phyloP scores from a whole-genome alignment of 2,329 filamentous ascomycete species.

The Ophiocordyceps sinensis region DNA sequence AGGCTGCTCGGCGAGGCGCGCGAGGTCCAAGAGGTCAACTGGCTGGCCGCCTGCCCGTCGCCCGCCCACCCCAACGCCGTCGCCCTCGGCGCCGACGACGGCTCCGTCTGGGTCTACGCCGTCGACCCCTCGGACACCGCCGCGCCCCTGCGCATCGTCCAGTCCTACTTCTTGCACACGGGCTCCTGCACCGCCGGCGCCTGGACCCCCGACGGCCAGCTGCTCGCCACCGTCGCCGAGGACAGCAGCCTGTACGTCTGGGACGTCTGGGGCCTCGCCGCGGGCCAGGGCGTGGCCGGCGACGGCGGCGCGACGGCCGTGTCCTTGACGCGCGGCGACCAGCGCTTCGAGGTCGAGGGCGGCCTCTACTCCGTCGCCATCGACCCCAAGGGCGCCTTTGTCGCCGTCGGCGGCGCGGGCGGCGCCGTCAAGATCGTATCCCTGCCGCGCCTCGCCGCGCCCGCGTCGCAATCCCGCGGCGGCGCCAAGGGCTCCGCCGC shows the following conservation, averaged over 20 bases:
- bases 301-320: conserved; percentile 53
- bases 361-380: conserved; percentile 81
- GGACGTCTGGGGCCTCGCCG: conserved; percentile 75
- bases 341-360: conserved; percentile 83
- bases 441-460: conserved; percentile 47
- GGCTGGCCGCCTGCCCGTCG: conserved; percentile 65
- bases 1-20: conserved; percentile 62
- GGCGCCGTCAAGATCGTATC: conserved; percentile 77
- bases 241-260: conserved; percentile 83
- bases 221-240: conserved; percentile 80
- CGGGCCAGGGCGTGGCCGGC: conserved; percentile 35
- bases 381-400: conserved; percentile 63
- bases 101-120: conserved; percentile 92
- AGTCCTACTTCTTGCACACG: conserved; percentile 87
- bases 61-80: conserved; percentile 61
- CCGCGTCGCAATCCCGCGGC: conserved; percentile 10
- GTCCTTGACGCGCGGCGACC: conserved; percentile 63
- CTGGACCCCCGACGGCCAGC: conserved; percentile 76
- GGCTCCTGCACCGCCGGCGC: conserved; percentile 73
- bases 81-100: conserved; percentile 78
- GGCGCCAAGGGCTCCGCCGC: conserved; percentile 3
- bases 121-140: conserved; percentile 50
- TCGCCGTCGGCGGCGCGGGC: conserved; percentile 76
- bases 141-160: conserved; percentile 62
- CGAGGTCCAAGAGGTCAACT: conserved; percentile 93